Evolutionary conservation across 2,329 filamentous ascomycete genomes (phyloP).

Genomic region (Calonectria multiphialidica): DNA sequence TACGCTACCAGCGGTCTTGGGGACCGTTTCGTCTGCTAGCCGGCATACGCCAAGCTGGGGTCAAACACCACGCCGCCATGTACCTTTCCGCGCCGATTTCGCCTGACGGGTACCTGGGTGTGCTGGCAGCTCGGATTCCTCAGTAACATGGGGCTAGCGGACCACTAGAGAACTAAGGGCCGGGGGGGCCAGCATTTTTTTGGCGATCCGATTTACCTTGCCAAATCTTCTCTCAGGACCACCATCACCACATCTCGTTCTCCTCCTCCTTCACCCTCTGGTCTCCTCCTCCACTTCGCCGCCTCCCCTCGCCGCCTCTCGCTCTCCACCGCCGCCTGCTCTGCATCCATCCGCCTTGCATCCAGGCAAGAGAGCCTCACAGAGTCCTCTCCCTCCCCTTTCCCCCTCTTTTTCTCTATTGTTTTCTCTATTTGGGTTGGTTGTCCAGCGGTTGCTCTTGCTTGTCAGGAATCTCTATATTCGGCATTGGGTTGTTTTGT

Average conservation of each 20-base stretch:
- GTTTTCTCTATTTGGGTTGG: constrained; percentile 34
- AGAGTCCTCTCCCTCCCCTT: constrained; percentile 32
- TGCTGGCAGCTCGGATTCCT: constrained; percentile 23
- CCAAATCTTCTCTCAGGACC: constrained; percentile 48
- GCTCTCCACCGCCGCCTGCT: constrained; percentile 33
- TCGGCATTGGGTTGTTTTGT: constrained; percentile 34
- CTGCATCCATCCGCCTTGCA: constrained; percentile 37
- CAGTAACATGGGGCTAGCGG: constrained; percentile 43
- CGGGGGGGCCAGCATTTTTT: constrained; percentile 43
- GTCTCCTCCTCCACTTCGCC: constrained; percentile 24
- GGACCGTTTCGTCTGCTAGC: constrained; percentile 31
- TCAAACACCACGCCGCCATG: constrained; percentile 26
- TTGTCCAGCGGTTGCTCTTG: constrained; percentile 43
- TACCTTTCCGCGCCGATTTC: constrained; percentile 34
- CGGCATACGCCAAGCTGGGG: constrained; percentile 29
- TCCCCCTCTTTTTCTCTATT: constrained; percentile 28
- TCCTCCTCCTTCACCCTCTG: constrained; percentile 30
- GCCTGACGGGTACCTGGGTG: constrained; percentile 36
- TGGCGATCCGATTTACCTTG: constrained; percentile 45
- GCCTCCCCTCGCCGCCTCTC: constrained; percentile 34
- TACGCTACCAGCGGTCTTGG: constrained; percentile 17
- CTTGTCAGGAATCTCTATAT: constrained; percentile 26
- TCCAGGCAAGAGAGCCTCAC: constrained; percentile 40
- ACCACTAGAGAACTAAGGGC: constrained; percentile 37
- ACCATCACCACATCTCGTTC: constrained; percentile 43